Conservation (phyloP, 2,329 filamentous ascomycete genomes). For the Aspergillus sp. region DNA sequence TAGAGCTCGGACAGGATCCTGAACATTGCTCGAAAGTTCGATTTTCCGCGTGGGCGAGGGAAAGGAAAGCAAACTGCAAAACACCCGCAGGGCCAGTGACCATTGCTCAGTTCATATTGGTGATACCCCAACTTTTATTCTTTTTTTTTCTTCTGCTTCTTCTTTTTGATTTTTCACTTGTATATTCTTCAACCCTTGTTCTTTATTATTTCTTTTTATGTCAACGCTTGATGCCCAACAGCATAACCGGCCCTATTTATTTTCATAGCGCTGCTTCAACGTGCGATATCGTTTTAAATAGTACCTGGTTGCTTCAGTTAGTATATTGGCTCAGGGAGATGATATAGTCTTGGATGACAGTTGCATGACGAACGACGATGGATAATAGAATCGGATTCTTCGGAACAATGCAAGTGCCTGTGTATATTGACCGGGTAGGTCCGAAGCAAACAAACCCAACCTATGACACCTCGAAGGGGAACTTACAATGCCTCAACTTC, state of each 20-base stretch:
- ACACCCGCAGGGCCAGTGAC: conserved; percentile 23
- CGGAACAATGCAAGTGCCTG: background rate
- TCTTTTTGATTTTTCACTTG: conserved; percentile 13
- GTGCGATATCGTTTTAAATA: conserved; percentile 87
- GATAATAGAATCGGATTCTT: conserved; percentile 8
- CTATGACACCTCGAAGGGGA: background rate
- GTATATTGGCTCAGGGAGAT: conserved; percentile 11
- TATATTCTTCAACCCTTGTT: conserved; percentile 20
- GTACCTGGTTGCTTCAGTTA: conserved; percentile 59
- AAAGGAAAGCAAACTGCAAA: conserved; percentile 9
- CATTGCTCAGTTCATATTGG: conserved; percentile 38
- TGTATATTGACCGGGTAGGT: background rate
- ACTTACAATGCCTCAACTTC: conserved; percentile 90
- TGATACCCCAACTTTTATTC: conserved; percentile 36
- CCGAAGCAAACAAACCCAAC: background rate
- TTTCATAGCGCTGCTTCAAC: conserved; percentile 54
- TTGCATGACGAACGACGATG: conserved; percentile 24
- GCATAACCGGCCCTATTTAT: conserved; percentile 25
- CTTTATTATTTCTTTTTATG: conserved; percentile 22
- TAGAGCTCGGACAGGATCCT: conserved; percentile 6
- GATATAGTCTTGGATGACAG: conserved; percentile 2
- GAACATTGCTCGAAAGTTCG: conserved; percentile 19
- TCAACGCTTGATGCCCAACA: conserved; percentile 10
- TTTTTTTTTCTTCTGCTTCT: conserved; percentile 16
- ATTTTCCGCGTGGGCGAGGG: conserved; percentile 29